phyloP scores from a whole-genome alignment of 805 yeast species.

The Trichomonascus vanleenenianus region DNA sequence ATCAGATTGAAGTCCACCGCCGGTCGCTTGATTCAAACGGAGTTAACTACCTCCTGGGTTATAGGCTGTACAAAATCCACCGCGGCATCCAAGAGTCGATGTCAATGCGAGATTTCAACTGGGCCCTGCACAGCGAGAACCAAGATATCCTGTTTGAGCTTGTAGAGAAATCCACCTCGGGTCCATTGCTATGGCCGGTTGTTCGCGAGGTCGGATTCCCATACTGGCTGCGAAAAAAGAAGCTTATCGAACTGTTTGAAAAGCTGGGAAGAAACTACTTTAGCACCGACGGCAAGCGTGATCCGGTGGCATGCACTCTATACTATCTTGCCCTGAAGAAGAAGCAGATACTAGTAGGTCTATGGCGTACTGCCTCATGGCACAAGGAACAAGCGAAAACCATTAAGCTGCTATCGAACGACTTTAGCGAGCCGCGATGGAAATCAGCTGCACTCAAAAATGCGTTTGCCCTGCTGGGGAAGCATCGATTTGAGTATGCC shows the following conservation, averaged over 20 bases:
- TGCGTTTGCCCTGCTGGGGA: slow-evolving; percentile 83
- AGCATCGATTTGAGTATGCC: slow-evolving; percentile 80
- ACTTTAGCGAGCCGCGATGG: slow-evolving; percentile 74
- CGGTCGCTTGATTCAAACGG: slow-evolving; percentile 56
- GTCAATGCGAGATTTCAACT: slow-evolving; percentile 72
- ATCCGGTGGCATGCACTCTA: slow-evolving; percentile 68
- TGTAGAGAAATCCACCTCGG: slow-evolving; percentile 21
- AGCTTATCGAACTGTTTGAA: slow-evolving; percentile 51
- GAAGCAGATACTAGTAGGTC: slow-evolving; percentile 64
- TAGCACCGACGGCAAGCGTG: slow-evolving; percentile 44
- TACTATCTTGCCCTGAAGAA: slow-evolving; percentile 73
- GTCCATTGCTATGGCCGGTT: slow-evolving; percentile 47
- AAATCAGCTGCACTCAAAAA: slow-evolving; percentile 82
- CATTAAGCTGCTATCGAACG: slow-evolving; percentile 66
- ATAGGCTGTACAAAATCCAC: slow-evolving; percentile 55
- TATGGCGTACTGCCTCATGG: slow-evolving; percentile 73
- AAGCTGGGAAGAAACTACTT: slow-evolving; percentile 67
- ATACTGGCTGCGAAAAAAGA: slow-evolving; percentile 55
- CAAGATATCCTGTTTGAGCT: slow-evolving; percentile 55
- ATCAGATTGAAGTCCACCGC: slow-evolving; percentile 41
- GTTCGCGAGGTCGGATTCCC: slow-evolving; percentile 56
- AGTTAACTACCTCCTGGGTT: slow-evolving; percentile 59
- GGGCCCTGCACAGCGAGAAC: slow-evolving; percentile 82
- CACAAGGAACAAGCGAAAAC: slow-evolving; percentile 80
- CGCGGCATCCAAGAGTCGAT: slow-evolving; percentile 43